A percentile compares a stretch with the other conserved stretches of the same genome.
Evolutionary conservation across 202 grass and related monocot genomes (phyloP).

Genomic region (Panicum hallii): DNA sequence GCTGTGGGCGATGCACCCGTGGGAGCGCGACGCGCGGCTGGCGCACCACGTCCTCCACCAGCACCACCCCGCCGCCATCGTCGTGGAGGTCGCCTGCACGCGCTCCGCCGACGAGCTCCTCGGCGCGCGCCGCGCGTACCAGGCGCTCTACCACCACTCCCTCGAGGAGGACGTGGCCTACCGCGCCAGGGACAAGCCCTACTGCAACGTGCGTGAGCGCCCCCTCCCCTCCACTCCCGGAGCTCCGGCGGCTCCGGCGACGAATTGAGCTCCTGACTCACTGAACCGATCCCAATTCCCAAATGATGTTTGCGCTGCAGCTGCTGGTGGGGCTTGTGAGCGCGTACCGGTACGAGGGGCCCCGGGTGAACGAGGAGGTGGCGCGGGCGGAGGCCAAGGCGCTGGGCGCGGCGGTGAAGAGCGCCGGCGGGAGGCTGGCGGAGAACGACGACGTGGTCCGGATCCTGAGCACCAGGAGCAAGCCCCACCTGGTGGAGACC

Average conservation of each 20-base stretch:
- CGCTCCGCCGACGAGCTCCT: constrained; percentile 84
- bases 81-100: constrained; percentile 82
- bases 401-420: constrained; percentile 63
- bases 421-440: constrained; percentile 50
- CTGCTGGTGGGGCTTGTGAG: constrained; percentile 87
- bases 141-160: constrained; percentile 83
- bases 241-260: too few species aligned
- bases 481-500: constrained; percentile 62
- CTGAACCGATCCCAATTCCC: too few species aligned
- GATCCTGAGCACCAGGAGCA: constrained; percentile 89
- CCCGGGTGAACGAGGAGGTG: constrained; percentile 59
- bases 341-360: constrained; percentile 86
- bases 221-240: too few species aligned
- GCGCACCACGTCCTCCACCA: constrained; percentile 84
- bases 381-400: constrained; percentile 73
- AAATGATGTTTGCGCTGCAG: constrained; percentile 29
- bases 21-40: constrained; percentile 86
- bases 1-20: constrained; percentile 93
- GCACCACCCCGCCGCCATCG: constrained; percentile 57
- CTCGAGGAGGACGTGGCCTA: constrained; percentile 94
- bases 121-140: constrained; percentile 81
- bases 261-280: not conserved
- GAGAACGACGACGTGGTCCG: constrained; percentile 73
- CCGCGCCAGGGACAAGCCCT: constrained; percentile 67
- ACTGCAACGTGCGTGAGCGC: constrained; percentile 59